Base-by-base conservation (phyloP, 2,329 filamentous ascomycete species). In the Nemania abortiva region DNA sequence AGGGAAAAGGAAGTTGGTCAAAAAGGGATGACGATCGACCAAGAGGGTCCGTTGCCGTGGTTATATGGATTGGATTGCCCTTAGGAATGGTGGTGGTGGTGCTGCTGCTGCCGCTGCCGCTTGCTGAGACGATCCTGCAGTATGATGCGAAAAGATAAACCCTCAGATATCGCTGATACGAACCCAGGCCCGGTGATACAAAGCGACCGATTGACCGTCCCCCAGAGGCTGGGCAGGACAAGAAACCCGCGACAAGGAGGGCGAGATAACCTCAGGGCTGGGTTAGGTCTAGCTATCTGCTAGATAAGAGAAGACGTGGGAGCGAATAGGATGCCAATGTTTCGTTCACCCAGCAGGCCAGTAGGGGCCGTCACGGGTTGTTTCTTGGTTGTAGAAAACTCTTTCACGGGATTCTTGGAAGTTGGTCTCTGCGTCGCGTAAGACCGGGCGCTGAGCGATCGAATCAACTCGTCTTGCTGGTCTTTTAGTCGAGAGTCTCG, bases 311-410 rank as follows among this genome's bases (percentile, higher is more conserved):
- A 58, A 9, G 42, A 50, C 55, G 64, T 24, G 67, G 70, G 74
- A 73, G 66, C 76, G 76, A 77, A 76, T 77, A 71, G 69, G 65
- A 77, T 73, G 66, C 50, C 71, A 57, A 71, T 56, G 50, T 54
- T 70, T 54, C 27, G 56, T 66, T 63, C 72, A 70, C 71, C 71
- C 64, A 70, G 31, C 9, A 34, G 31, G 37, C n/a, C n/a, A n/a
- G n/a, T n/a, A 22, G 39, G 63, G 49, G 54, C 49, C 68, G 70
- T 72, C 73, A 72, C 74, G 67, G 72, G 61, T 65, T 68, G 70
- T 66, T 71, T 72, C 72, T 70, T 65, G 70, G 20, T 54, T 39
- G 54, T 57, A 11, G 57, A 65, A 59, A 58, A 31, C 42, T 29
- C 29, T 47, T 29, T 61, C 42, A 54, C 66, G 55, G 62, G 52